phyloP scores from a whole-genome alignment of 2,329 filamentous ascomycete genomes.

The Fusarium proliferatum region DNA sequence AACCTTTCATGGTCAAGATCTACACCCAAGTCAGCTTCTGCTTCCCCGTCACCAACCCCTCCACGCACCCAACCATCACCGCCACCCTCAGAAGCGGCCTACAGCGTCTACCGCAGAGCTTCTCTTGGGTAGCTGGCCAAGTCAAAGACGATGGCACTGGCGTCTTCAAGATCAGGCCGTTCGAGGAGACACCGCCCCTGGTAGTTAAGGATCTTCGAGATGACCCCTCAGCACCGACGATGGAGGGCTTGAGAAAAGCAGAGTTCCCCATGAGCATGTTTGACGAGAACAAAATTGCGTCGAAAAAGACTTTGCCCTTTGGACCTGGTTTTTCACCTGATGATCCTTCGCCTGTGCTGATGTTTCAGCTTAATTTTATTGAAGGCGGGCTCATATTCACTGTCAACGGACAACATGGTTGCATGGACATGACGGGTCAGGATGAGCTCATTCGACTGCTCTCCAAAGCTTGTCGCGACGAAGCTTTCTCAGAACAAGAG shows the following conservation, averaged over 20 bases:
- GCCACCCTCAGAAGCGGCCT: slow-evolving; percentile 52
- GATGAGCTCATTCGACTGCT: slow-evolving; percentile 59
- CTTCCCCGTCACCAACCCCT: slow-evolving; percentile 48
- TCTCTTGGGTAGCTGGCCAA: slow-evolving; percentile 61
- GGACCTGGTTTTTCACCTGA: slow-evolving; percentile 38
- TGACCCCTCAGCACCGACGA: slow-evolving; percentile 50
- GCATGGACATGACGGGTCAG: slow-evolving; percentile 64
- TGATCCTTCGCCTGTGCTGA: slow-evolving; percentile 53
- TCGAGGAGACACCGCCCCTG: slow-evolving; percentile 48
- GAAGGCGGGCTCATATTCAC: slow-evolving; percentile 61
- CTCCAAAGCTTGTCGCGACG: slow-evolving; percentile 59
- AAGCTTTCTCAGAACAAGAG: slow-evolving; percentile 60
- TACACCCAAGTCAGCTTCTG: slow-evolving; percentile 60
- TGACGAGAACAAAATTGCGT: slow-evolving; percentile 56
- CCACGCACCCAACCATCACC: slow-evolving; percentile 42
- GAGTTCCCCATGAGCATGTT: slow-evolving; percentile 61
- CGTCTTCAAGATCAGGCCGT: slow-evolving; percentile 53
- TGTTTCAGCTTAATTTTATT: slow-evolving; percentile 62
- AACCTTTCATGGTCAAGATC: slow-evolving; percentile 51
- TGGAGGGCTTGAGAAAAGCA: slow-evolving; percentile 51
- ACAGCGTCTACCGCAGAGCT: slow-evolving; percentile 50
- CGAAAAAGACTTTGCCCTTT: slow-evolving; percentile 53
- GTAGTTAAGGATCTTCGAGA: slow-evolving; percentile 57
- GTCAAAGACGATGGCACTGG: slow-evolving; percentile 48
- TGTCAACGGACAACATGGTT: slow-evolving; percentile 59